These are phyloP conservation scores for Lactuca sativa DNA, from an alignment of 129 eudicot species.

Conservation along the genomic window DNA sequence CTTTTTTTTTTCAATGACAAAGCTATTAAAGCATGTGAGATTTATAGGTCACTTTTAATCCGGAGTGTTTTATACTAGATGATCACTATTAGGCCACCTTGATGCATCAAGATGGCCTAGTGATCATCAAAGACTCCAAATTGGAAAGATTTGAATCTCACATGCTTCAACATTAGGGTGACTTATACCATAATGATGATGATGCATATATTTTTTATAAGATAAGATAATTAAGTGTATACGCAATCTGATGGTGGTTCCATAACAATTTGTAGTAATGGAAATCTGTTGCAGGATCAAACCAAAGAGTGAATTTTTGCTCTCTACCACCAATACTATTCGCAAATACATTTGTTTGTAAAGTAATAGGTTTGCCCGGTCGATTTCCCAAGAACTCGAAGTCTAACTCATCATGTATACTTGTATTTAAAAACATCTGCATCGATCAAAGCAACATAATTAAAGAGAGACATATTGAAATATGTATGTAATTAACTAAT, in stretches of 20 bases:
- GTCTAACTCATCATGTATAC: constrained; percentile 45
- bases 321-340: constrained; percentile 50
- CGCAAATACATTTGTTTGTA: constrained; percentile 49
- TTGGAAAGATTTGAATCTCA: no score
- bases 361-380: constrained; percentile 21
- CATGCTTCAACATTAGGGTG: no score
- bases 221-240: constrained; percentile 12
- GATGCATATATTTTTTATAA: background rate
- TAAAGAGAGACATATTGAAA: background rate
- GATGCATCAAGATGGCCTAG: no score
- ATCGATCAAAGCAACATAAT: constrained; percentile 3
- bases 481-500: background rate
- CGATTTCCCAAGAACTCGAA: constrained; percentile 60
- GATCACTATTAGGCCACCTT: no score
- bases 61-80: no score
- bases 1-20: background rate
- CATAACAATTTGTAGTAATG: constrained; percentile 56
- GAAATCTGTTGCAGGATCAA: constrained; percentile 54
- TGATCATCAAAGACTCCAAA: no score
- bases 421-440: constrained; percentile 50
- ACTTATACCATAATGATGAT: no score
- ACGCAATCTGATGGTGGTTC: constrained; percentile 59
- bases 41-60: no score
- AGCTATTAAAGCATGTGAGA: no score
- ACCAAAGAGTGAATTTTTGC: constrained; percentile 50